Base-by-base conservation (phyloP, 2,329 filamentous ascomycete species). In the Xylariaceae sp. region DNA sequence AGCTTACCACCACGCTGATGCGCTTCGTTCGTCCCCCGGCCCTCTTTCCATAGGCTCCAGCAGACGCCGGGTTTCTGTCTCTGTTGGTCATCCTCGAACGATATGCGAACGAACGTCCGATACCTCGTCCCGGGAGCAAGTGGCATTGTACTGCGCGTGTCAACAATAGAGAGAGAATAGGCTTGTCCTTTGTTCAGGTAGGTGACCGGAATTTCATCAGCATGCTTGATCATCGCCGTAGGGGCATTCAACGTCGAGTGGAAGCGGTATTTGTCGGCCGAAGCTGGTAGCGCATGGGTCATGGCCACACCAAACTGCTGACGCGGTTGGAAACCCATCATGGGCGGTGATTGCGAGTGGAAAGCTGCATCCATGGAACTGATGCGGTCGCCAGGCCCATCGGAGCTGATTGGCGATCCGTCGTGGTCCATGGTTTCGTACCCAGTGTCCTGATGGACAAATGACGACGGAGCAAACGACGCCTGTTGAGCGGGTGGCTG, bases 161-260 rank as follows among this genome's bases (percentile, higher is more conserved):
- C 94, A 42, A 87, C 75, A 27, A 99, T 80, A 2, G 88, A 87
- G 15, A 99, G 75, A 0, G 89, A 88, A 67, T 99, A 99, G 14
- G 90, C 89, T 66, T 97, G 92, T 19, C 92, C 91, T 70, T 97
- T 97, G 73, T 99, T 99, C 15, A 99, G 80, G 66, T 99, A 99
- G 0, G 92, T 96, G n/a, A 97, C 83, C 0, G 94, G 94, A 19
- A 97, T 95, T 67, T 97, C 92, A 52, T 95, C 87, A 1, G 83
- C 71, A 54, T 90, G 85, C 67, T 88, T 95, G 63, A 95, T 86
- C 94, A 97, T 99, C 7, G 94, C 94, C 0, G 94, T 99, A 3
- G 92, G 90, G 1, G 94, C 92, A 66, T 95, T 95, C 41, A 99
- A 72, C 0, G 89, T 94, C 44, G 89, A 86, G 65, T 94, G 88